These are phyloP conservation scores for Blechomonas ayalai DNA, from an alignment of 208 protist species.

Conservation along the genomic window DNA sequence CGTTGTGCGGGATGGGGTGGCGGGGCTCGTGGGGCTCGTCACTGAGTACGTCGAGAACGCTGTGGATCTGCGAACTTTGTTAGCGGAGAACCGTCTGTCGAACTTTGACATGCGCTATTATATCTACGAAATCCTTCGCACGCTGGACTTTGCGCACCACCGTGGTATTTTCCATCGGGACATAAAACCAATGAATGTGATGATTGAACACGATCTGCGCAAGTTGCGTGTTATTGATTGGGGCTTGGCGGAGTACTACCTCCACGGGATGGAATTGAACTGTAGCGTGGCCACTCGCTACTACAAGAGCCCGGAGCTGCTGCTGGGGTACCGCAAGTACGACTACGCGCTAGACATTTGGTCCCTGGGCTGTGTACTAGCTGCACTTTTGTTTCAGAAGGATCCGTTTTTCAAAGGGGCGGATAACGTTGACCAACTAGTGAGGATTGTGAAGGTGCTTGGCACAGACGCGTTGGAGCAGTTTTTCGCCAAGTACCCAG, in stretches of 20 bases:
- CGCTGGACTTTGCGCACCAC: conserved; percentile 95
- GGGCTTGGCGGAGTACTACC: conserved; percentile 99
- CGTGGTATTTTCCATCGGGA: conserved; percentile 99
- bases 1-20: conserved; percentile 93
- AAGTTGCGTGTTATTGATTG: conserved; percentile 97
- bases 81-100: conserved; percentile 86
- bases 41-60: conserved; percentile 98
- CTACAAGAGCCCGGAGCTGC: conserved; percentile 98
- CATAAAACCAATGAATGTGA: conserved; percentile 99
- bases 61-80: conserved; percentile 93
- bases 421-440: conserved; percentile 98
- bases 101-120: conserved; percentile 99
- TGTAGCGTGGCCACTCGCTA: conserved; percentile 98
- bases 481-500: conserved; percentile 96
- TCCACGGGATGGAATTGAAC: conserved; percentile 96
- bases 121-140: conserved; percentile 95
- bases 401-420: conserved; percentile 98
- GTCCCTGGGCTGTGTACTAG: conserved; percentile 98
- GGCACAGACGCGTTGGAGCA: conserved; percentile 92
- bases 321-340: conserved; percentile 97
- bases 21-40: conserved; percentile 95
- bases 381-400: conserved; percentile 97
- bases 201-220: conserved; percentile 97
- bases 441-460: conserved; percentile 94
- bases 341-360: conserved; percentile 99